phyloP scores from a whole-genome alignment of 495 filamentous ascomycete species.

The Penicillium manginii region DNA sequence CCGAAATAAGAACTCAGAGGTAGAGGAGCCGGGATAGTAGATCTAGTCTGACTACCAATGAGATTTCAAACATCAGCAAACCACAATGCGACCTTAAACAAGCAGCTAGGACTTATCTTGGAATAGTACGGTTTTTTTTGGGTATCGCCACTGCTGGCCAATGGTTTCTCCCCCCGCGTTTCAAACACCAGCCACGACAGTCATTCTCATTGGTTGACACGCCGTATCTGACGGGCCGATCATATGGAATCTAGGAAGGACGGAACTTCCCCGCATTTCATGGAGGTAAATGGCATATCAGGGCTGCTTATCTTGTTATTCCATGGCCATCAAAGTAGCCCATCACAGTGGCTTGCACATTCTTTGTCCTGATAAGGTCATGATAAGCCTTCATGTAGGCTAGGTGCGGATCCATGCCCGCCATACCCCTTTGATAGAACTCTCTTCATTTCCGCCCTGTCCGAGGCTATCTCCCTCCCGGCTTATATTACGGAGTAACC shows the following conservation, averaged over 20 bases:
- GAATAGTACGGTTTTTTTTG: too few relatives aligned
- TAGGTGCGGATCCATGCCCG: neutral
- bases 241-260: slow-evolving; percentile 8
- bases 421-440: neutral
- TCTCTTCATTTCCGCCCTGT: neutral
- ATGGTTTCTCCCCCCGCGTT: neutral
- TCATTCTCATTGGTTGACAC: neutral
- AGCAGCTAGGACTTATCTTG: too few relatives aligned
- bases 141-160: neutral
- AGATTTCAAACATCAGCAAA: too few relatives aligned
- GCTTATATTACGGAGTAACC: neutral
- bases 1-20: too few relatives aligned
- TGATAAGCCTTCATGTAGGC: neutral
- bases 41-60: too few relatives aligned
- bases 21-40: too few relatives aligned
- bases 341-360: neutral
- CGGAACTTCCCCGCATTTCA: neutral
- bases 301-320: neutral
- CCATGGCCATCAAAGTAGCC: neutral
- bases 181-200: neutral
- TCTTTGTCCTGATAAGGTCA: slow-evolving; percentile 2
- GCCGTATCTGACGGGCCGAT: neutral
- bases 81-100: too few relatives aligned
- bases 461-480: neutral
- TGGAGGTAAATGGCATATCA: slow-evolving; percentile 2